These are phyloP conservation scores for Aspergillus baeticus DNA, from an alignment of 495 filamentous ascomycete species.

Conservation along the genomic window DNA sequence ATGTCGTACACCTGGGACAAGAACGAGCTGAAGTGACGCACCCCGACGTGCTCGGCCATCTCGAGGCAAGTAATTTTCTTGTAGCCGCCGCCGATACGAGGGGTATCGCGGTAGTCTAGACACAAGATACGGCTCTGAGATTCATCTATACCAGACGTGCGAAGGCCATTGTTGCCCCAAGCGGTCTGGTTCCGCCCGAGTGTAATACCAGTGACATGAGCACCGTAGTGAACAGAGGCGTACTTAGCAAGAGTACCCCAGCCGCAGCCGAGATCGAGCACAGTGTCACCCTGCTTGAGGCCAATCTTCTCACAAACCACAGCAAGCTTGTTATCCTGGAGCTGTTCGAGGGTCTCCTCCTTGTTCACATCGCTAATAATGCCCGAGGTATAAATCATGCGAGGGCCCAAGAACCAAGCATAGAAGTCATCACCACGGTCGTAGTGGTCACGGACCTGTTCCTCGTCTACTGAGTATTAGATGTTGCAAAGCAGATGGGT, in stretches of 20 bases:
- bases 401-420: constrained; percentile 70
- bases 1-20: constrained; percentile 64
- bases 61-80: constrained; percentile 74
- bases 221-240: constrained; percentile 62
- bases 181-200: constrained; percentile 71
- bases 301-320: constrained; percentile 73
- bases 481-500: constrained; percentile 3
- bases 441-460: constrained; percentile 75
- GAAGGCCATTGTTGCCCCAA: constrained; percentile 67
- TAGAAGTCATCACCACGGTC: constrained; percentile 76
- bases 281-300: constrained; percentile 56
- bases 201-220: constrained; percentile 63
- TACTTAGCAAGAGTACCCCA: constrained; percentile 71
- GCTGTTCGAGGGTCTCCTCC: constrained; percentile 65
- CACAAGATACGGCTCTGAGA: constrained; percentile 64
- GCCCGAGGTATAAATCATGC: constrained; percentile 74
- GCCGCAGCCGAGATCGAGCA: constrained; percentile 70
- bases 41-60: constrained; percentile 75
- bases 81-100: constrained; percentile 58
- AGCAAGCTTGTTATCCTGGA: constrained; percentile 70
- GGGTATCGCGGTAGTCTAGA: constrained; percentile 69
- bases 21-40: constrained; percentile 62
- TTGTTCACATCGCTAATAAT: constrained; percentile 64
- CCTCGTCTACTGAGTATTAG: constrained; percentile 53
- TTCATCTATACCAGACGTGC: constrained; percentile 58